Conservation (phyloP, 495 filamentous ascomycete genomes). For the Penicillium goetzii region DNA sequence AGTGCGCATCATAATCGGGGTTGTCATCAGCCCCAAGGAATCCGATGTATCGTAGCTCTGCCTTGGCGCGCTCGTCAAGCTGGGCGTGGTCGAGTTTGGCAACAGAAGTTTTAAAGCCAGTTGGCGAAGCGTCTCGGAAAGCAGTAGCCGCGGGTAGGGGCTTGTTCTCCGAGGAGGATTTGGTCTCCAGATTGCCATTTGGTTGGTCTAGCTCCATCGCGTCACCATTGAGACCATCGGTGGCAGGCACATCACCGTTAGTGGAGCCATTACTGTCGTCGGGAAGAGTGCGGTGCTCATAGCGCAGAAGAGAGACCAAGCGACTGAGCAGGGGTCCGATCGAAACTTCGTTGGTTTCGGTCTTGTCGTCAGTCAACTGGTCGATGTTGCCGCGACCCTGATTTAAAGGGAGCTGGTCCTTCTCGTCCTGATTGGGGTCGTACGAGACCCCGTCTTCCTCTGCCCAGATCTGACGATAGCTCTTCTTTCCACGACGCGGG, state of each 20-base stretch:
- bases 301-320: conserved; percentile 79
- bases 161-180: conserved; percentile 45
- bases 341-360: conserved; percentile 89
- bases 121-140: conserved; percentile 70
- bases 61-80: conserved; percentile 86
- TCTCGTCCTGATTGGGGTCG: conserved; percentile 59
- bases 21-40: conserved; percentile 74
- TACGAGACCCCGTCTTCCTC: conserved; percentile 85
- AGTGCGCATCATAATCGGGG: conserved; percentile 81
- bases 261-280: conserved; percentile 56
- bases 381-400: conserved; percentile 84
- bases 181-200: conserved; percentile 46
- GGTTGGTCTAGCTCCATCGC: conserved; percentile 54
- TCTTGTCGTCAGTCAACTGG: conserved; percentile 77
- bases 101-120: conserved; percentile 58
- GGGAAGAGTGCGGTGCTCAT: conserved; percentile 70
- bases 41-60: conserved; percentile 91
- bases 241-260: conserved; percentile 55
- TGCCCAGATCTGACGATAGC: conserved; percentile 88
- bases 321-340: conserved; percentile 82
- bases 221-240: conserved; percentile 56
- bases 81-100: conserved; percentile 78
- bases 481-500: conserved; percentile 79
- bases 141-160: conserved; percentile 70
- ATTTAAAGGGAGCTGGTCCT: conserved; percentile 73